Conservation (phyloP, 2,329 filamentous ascomycete species). For the Colletotrichum sidae region DNA sequence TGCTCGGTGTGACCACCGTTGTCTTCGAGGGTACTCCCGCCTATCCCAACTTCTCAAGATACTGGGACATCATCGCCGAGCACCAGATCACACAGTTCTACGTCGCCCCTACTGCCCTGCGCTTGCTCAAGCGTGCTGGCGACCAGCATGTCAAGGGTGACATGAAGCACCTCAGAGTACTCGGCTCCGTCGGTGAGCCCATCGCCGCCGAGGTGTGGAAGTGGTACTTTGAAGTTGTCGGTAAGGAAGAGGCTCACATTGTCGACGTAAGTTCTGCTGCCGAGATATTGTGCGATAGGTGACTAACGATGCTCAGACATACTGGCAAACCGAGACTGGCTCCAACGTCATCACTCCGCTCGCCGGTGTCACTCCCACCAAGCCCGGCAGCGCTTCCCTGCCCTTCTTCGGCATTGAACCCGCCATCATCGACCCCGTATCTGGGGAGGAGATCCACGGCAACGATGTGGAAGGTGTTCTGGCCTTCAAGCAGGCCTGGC, state of each 20-base stretch:
- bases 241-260: constrained; percentile 92
- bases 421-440: constrained; percentile 95
- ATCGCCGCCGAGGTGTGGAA: constrained; percentile 99
- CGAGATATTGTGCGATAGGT: no score
- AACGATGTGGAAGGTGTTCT: constrained; percentile 98
- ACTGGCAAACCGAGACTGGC: constrained; percentile 99
- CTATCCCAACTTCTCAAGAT: constrained; percentile 97
- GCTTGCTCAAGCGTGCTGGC: constrained; percentile 93
- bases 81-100: constrained; percentile 98
- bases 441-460: constrained; percentile 90
- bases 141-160: constrained; percentile 90
- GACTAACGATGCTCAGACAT: constrained; percentile 72
- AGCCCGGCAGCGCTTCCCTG: constrained; percentile 93
- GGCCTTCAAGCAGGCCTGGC: constrained; percentile 98
- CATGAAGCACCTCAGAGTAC: constrained; percentile 89
- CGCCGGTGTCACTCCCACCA: constrained; percentile 93
- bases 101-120: constrained; percentile 92
- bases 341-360: constrained; percentile 96
- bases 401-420: constrained; percentile 99
- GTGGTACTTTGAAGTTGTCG: constrained; percentile 97
- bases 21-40: constrained; percentile 98
- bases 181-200: constrained; percentile 96
- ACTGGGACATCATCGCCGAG: constrained; percentile 98
- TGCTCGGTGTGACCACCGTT: constrained; percentile 93
- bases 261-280: constrained; percentile 80